Evolutionary conservation across 768 basidiomycete species (phyloP).

Genomic region (Trametes sanguinea): DNA sequence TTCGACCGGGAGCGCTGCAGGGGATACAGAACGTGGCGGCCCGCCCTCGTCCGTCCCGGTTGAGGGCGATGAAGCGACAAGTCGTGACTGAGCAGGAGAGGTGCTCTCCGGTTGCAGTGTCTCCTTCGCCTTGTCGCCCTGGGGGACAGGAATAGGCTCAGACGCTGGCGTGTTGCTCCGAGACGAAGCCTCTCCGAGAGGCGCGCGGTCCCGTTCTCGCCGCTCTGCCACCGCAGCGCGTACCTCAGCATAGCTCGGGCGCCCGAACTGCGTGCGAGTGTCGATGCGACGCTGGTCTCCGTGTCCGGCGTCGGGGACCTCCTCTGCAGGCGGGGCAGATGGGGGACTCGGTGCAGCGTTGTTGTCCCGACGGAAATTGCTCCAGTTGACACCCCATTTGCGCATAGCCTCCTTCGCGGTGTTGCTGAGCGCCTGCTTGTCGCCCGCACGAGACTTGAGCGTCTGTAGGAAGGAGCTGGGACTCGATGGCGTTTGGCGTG

Average conservation of each 20-base stretch:
- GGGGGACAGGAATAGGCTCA: constrained; percentile 39
- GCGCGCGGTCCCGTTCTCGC: constrained; percentile 46
- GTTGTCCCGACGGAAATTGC: constrained; percentile 58
- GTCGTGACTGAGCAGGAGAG: constrained; percentile 7
- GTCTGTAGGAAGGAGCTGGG: constrained; percentile 75
- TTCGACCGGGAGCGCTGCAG: constrained; percentile 40
- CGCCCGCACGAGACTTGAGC: constrained; percentile 71
- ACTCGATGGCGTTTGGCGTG: constrained; percentile 36
- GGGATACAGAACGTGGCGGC: constrained; percentile 6
- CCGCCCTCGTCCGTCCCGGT: constrained; percentile 1
- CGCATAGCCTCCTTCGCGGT: constrained; percentile 87
- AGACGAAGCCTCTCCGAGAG: constrained; percentile 23
- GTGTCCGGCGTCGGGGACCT: constrained; percentile 30
- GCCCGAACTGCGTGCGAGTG: constrained; percentile 31
- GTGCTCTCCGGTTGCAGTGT: constrained; percentile 2
- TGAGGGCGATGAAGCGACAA: background rate
- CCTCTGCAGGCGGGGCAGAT: constrained; percentile 16
- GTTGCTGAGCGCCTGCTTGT: constrained; percentile 84
- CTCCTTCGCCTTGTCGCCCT: constrained; percentile 28
- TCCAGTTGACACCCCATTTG: constrained; percentile 90
- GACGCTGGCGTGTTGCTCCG: constrained; percentile 24
- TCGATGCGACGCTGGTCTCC: constrained; percentile 29
- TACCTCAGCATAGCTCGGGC: constrained; percentile 72
- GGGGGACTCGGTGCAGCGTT: constrained; percentile 17
- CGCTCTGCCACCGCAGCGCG: constrained; percentile 75